These are phyloP conservation scores for Ceratopteris richardii DNA, from an alignment of 75 land plant genomes.

Conservation along the genomic window DNA sequence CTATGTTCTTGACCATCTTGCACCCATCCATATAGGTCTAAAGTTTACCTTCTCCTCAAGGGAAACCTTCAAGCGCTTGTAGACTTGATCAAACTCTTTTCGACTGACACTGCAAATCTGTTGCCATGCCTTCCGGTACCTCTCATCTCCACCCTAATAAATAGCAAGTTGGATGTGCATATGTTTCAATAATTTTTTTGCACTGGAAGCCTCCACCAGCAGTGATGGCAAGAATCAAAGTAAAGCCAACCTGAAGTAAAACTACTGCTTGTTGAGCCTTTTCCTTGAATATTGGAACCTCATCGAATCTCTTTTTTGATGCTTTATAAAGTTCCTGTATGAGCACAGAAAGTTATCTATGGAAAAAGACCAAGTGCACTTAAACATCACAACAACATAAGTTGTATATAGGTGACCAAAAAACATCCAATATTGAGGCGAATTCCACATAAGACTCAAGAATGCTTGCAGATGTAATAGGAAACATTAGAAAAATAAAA, in stretches of 20 bases:
- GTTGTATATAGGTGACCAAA: no score
- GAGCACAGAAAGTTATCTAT: background rate
- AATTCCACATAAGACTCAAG: no score
- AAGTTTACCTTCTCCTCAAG: slow-evolving; percentile 75
- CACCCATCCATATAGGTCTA: no score
- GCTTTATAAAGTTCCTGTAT: slow-evolving; percentile 76
- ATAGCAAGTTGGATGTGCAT: no score
- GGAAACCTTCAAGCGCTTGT: slow-evolving; percentile 54
- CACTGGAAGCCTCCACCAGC: no score
- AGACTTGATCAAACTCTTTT: slow-evolving; percentile 67
- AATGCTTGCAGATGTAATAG: no score
- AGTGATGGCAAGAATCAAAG: background rate
- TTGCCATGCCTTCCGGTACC: slow-evolving; percentile 70
- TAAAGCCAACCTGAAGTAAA: slow-evolving; percentile 54
- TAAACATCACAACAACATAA: no score
- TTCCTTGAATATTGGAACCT: slow-evolving; percentile 61
- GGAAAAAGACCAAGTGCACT: no score
- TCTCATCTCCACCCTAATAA: slow-evolving; percentile 61
- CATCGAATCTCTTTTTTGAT: slow-evolving; percentile 81
- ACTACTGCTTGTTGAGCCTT: slow-evolving; percentile 91
- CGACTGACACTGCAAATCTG: slow-evolving; percentile 87
- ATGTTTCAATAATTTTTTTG: no score
- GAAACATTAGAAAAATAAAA: no score
- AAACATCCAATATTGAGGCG: no score
- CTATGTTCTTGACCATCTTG: no score